Percentiles rank a stretch among this genome's conserved stretches.
phyloP scores from a whole-genome alignment of 352 stramenopile genomes.

The Phytophthora nicotianae region DNA sequence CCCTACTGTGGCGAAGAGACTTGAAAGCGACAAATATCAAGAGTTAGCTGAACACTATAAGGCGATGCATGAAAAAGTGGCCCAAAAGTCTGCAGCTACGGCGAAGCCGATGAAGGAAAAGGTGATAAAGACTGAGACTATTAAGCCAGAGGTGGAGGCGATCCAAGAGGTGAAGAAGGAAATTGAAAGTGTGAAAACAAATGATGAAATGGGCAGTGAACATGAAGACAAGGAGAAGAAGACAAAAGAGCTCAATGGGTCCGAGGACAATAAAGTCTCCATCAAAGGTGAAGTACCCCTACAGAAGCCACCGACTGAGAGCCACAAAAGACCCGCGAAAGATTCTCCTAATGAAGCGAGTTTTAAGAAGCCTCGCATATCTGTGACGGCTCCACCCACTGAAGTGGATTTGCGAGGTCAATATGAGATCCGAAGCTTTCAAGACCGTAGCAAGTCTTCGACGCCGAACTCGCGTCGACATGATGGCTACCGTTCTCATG shows the following conservation, averaged over 20 bases:
- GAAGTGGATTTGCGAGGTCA: slow-evolving; percentile 21
- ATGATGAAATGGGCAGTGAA: slow-evolving; percentile 1
- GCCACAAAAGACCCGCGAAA: slow-evolving; percentile 27
- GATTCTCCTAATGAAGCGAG: slow-evolving; percentile 7
- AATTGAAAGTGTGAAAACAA: background rate
- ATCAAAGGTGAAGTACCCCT: slow-evolving; percentile 12
- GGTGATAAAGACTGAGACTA: slow-evolving; percentile 7
- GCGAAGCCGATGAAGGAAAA: slow-evolving; percentile 21
- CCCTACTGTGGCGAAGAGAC: slow-evolving; percentile 39
- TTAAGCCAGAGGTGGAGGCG: slow-evolving; percentile 9
- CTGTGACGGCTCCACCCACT: slow-evolving; percentile 7
- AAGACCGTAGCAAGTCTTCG: slow-evolving; percentile 22
- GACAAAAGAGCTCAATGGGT: slow-evolving; percentile 7
- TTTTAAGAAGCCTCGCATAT: slow-evolving; percentile 30
- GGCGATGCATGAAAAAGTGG: slow-evolving; percentile 73
- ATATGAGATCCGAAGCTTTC: slow-evolving; percentile 34
- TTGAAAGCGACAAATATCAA: slow-evolving; percentile 48
- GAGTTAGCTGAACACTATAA: slow-evolving; percentile 61
- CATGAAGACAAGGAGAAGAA: slow-evolving; percentile 6
- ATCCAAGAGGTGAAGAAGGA: slow-evolving; percentile 5
- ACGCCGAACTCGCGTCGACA: slow-evolving; percentile 14
- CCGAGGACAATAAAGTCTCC: background rate
- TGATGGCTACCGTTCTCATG: slow-evolving; percentile 16
- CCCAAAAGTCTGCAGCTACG: slow-evolving; percentile 36
- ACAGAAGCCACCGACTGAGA: slow-evolving; percentile 14